A percentile compares a stretch with the other conserved stretches of the same genome.
Evolutionary conservation across 73 alveolate genomes (phyloP).

Genomic region (Urostyla sp.): DNA sequence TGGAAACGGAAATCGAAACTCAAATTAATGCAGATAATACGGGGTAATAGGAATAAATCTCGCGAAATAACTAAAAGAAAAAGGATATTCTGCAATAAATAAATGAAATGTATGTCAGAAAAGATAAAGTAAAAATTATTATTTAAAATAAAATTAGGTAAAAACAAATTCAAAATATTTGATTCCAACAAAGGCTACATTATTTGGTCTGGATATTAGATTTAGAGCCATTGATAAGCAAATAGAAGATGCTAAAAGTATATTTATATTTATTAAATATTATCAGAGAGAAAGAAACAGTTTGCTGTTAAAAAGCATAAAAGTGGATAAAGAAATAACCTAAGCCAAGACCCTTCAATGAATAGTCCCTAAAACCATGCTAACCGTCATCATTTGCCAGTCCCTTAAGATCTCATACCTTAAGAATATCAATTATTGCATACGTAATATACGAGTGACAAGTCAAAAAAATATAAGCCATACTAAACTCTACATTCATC

Average conservation of each 20-base stretch:
- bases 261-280: not conserved
- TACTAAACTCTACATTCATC: no score
- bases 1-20: no score
- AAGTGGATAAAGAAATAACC: not conserved
- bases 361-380: no score
- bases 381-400: conserved; percentile 45
- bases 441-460: no score
- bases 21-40: no score
- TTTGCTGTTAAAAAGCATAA: conserved; percentile 1
- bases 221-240: conserved; percentile 60
- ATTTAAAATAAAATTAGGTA: not conserved
- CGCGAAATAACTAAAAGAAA: conserved; percentile 11
- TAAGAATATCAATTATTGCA: not conserved
- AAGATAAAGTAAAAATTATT: conserved; percentile 10
- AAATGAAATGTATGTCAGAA: conserved; percentile 18
- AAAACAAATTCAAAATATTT: conserved; percentile 7
- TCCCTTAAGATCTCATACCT: not conserved
- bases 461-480: no score
- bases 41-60: conserved; percentile 6
- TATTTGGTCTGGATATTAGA: conserved; percentile 56
- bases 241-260: conserved; percentile 59
- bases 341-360: not conserved
- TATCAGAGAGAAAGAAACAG: not conserved
- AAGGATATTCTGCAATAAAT: conserved; percentile 33
- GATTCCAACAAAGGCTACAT: conserved; percentile 60